Conservation (phyloP, 257 asterid genomes). For the Solanum virginianum region DNA sequence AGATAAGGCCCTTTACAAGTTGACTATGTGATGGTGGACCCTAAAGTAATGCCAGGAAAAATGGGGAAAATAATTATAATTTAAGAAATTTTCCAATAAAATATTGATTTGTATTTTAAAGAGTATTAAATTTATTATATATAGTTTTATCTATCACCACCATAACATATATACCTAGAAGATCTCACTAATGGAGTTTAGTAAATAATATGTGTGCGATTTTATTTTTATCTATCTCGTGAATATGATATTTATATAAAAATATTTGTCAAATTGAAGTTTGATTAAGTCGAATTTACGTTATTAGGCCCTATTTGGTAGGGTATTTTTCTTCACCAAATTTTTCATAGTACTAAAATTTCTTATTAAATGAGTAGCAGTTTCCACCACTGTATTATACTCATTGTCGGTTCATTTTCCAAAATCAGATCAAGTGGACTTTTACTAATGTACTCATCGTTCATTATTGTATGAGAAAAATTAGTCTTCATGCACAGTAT, state of each 20-base stretch:
- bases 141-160: neutral
- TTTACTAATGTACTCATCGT: neutral
- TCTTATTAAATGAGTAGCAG: too few species aligned
- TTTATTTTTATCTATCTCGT: too few species aligned
- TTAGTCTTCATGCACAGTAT: neutral
- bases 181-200: too few species aligned
- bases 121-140: neutral
- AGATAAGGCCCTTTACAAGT: neutral
- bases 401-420: neutral
- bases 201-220: too few species aligned
- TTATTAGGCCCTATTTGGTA: too few species aligned
- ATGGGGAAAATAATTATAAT: neutral
- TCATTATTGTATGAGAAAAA: neutral
- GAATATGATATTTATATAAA: too few species aligned
- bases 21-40: neutral
- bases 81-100: neutral
- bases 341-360: too few species aligned
- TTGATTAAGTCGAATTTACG: fast-evolving
- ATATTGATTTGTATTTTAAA: neutral
- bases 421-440: neutral
- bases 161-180: neutral
- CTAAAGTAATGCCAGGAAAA: neutral
- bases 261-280: too few species aligned
- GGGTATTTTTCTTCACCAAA: too few species aligned
- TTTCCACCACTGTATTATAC: too few species aligned